Base-by-base conservation (phyloP, 108 stramenopile genomes). In the Cyclotella kingstonii region DNA sequence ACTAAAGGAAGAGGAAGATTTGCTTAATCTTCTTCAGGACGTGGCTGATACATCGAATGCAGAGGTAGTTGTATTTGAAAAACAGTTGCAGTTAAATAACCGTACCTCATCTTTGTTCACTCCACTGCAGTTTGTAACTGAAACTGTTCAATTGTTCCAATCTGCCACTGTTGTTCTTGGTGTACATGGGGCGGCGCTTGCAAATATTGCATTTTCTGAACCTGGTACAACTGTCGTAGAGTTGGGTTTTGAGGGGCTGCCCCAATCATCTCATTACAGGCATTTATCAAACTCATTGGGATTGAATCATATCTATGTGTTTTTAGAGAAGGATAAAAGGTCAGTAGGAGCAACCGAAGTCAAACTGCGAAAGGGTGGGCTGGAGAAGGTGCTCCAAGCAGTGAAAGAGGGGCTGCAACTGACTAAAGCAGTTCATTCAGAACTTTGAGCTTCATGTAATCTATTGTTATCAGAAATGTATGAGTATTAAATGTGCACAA, bases 321-420 rank as follows among this genome's bases (percentile, higher is more conserved):
- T 35, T 25, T 26, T 64, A n/a, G 35, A 25, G 36, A 41, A 39
- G 44, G 52, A 64, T 64, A 27, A n/a, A 25, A 52, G 63, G 31
- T 64, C 63, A 11, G 42, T 64, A 18, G 63, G 63, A 4, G 63
- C 63, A 18, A 64, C 63, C 0, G 48, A 64, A 44, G 63, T 64
- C 5, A 36, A 30, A 42, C n/a, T 66, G 5, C 44, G 53, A 46
- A 22, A 22, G 22, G 54, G 34, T 25, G 65, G 65, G n/a, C 19
- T 47, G 21, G 21, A 66, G 18, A 15, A 47, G 23, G 44, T 66
- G 21, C 36, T 46, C 6, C 18, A 54, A 39, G 54, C 54, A 22
- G 54, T 66, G 11, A 26, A 48, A 11, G 36, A 55, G 28, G 65
- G 54, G 29, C 21, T 66, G 27, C 18, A 48, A 47, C 14, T 1